Conservation (phyloP, 306 rosid genomes). For the Cucumis hystrix region DNA sequence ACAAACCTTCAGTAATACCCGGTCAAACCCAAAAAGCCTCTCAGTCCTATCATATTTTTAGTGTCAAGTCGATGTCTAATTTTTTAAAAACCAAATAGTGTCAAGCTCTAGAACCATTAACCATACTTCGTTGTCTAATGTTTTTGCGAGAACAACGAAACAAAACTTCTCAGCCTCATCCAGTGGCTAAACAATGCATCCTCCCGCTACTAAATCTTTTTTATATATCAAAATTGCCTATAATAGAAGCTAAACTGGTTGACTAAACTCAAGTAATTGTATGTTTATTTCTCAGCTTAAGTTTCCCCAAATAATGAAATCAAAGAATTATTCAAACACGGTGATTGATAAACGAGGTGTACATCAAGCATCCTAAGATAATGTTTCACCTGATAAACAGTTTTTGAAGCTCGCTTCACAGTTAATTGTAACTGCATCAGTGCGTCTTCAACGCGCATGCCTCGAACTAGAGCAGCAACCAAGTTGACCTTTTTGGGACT, state of each 20-base stretch:
- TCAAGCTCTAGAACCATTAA: neutral
- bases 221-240: neutral
- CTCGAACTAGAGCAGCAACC: constrained; percentile 90
- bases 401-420: constrained; percentile 78
- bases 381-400: constrained; percentile 72
- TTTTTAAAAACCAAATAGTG: neutral
- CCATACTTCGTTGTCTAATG: neutral
- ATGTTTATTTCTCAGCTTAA: neutral
- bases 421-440: constrained; percentile 79
- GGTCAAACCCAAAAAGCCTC: too few species aligned
- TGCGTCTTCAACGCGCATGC: constrained; percentile 99
- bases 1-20: too few species aligned
- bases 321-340: neutral
- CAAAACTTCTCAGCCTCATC: neutral
- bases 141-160: neutral
- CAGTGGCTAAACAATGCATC: neutral
- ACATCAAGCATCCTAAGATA: neutral
- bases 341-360: neutral
- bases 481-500: constrained; percentile 93
- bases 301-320: neutral
- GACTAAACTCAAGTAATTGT: neutral
- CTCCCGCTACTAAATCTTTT: neutral
- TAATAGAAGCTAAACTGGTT: neutral
- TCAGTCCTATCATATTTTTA: too few species aligned
- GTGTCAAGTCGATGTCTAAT: neutral